Base-by-base conservation (phyloP, 1,139 yeast species). In the Magnusiomyces ingens region DNA sequence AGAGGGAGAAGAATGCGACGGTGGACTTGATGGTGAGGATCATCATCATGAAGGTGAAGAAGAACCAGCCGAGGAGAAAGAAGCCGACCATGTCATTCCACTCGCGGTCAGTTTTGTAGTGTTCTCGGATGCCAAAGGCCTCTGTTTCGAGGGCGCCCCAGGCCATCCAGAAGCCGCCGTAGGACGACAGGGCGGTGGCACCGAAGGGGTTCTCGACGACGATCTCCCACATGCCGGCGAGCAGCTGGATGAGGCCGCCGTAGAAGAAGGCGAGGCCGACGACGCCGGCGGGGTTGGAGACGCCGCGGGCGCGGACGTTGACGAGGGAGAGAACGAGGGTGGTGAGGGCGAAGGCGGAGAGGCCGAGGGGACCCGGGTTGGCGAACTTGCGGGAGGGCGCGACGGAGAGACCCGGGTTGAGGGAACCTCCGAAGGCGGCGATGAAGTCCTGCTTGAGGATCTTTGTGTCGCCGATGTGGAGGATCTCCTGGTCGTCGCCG, bases 281-380 rank as follows among this genome's bases (percentile, higher is more conserved):
- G 54, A 81, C 83, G 32, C 81, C 74, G 57, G 76, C 75, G 32
- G 83, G 75, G 22, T 69, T 69, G 1, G 53, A 40, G 32, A 82
- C 78, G 17, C 84, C 82, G 66, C 80, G 77, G 12, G 87, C 86
- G 26, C 75, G 75, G 13, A 77, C 75, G 59, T 81, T 80, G 59
- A 80, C 73, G 65, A 89, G 70, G 2, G 90, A 82, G 44, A 88
- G 74, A 10, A 87, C 86, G 67, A 89, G 85, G 5, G 95, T 86
- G 19, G 95, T 85, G 59, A 88, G 74, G 8, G 95, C 95, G 66
- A 89, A 88, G 3, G 88, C 94, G 50, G 81, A 77, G 58, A 89
- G 75, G n/a, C 96, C 96, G 55, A 89, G 74, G 1, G 96, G 96
- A 50, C 93, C 88, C 41, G 96, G 95, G 68, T 88, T 88, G 55